phyloP scores from a whole-genome alignment of 148 eudicot genomes.

The Nepenthes gracilis region DNA sequence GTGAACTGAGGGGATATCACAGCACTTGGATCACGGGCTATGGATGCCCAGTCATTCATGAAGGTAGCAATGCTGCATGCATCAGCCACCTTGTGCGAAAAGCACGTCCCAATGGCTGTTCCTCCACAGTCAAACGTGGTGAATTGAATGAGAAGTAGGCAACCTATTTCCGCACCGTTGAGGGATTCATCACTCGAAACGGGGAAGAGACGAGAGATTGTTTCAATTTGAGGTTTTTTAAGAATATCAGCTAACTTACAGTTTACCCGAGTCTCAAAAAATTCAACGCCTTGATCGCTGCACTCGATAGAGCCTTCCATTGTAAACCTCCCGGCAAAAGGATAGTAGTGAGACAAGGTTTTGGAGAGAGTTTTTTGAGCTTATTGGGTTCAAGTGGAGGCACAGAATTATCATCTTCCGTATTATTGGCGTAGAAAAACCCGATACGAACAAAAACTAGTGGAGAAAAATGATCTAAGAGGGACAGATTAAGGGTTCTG shows the following conservation, averaged over 20 bases:
- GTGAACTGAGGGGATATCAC: not conserved
- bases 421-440: slow-evolving; percentile 23
- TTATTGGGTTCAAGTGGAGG: slow-evolving; percentile 1
- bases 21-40: not conserved
- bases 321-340: slow-evolving; percentile 24
- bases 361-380: slow-evolving; percentile 24
- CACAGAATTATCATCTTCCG: not conserved
- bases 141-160: slow-evolving; percentile 9
- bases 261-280: slow-evolving; percentile 13
- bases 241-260: not conserved
- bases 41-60: slow-evolving; percentile 22
- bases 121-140: slow-evolving; percentile 22
- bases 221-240: not conserved
- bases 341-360: slow-evolving; percentile 21
- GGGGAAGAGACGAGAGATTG: slow-evolving; percentile 2
- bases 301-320: slow-evolving; percentile 16
- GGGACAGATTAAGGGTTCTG: not conserved
- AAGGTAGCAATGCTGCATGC: slow-evolving; percentile 8
- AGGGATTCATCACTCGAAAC: not conserved
- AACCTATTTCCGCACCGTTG: not conserved
- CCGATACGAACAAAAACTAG: slow-evolving; percentile 15
- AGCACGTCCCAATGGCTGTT: slow-evolving; percentile 8
- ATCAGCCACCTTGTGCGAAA: slow-evolving; percentile 23
- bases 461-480: not conserved
- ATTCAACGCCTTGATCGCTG: slow-evolving; percentile 20